These are phyloP conservation scores for Puccinia triticina DNA, from an alignment of 1,284 basidiomycete species.

Conservation along the genomic window DNA sequence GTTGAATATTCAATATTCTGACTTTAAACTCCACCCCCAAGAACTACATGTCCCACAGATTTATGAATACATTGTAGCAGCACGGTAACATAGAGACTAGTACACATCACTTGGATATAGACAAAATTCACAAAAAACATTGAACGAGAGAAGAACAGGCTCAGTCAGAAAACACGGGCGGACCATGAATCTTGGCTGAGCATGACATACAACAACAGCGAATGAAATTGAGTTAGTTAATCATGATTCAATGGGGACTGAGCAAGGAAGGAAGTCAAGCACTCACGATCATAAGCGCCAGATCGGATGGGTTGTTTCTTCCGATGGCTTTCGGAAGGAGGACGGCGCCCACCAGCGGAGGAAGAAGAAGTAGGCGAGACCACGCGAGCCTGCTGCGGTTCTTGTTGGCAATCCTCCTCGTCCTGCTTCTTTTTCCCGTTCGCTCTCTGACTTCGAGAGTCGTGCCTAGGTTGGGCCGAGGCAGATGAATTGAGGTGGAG, in stretches of 20 bases:
- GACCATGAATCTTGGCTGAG: conserved; percentile 23
- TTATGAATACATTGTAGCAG: not conserved
- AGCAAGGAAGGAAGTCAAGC: not conserved
- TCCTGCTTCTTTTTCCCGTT: conserved; percentile 14
- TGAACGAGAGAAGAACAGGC: not conserved
- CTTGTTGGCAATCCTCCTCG: not conserved
- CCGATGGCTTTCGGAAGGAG: not conserved
- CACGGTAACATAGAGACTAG: no score
- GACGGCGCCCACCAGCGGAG: not conserved
- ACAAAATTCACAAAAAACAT: no score
- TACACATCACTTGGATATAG: no score
- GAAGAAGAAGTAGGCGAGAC: not conserved
- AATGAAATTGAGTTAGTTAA: not conserved
- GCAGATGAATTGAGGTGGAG: not conserved
- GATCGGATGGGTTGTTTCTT: not conserved
- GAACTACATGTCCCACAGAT: not conserved
- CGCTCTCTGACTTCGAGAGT: not conserved
- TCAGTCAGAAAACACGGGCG: conserved; percentile 21
- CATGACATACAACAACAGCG: not conserved
- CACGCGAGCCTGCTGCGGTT: not conserved
- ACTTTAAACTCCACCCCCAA: not conserved
- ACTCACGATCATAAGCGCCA: conserved; percentile 28
- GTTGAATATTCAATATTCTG: not conserved
- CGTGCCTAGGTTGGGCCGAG: not conserved
- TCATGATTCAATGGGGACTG: no score